These are phyloP conservation scores for Venturia effusa DNA, from an alignment of 2,329 filamentous ascomycete genomes.

Conservation along the genomic window DNA sequence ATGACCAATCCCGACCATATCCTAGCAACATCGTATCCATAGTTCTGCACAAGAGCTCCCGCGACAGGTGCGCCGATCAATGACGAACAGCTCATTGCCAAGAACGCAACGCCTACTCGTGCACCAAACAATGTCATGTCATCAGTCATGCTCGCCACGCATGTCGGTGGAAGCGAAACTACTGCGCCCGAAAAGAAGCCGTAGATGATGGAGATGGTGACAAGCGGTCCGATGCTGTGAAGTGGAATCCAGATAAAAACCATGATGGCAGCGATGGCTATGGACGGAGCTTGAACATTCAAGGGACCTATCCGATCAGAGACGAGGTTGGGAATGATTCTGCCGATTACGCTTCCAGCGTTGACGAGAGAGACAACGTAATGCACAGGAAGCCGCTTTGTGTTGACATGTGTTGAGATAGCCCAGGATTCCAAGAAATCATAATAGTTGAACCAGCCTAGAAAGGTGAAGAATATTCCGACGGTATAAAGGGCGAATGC, in stretches of 20 bases:
- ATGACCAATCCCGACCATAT: not conserved
- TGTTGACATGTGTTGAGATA: not conserved
- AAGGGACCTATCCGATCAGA: constrained; percentile 29
- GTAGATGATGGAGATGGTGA: constrained; percentile 26
- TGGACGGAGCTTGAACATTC: constrained; percentile 25
- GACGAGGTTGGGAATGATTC: constrained; percentile 27
- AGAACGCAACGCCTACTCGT: constrained; percentile 5
- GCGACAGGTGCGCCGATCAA: constrained; percentile 6
- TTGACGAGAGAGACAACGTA: constrained; percentile 34
- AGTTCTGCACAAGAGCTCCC: not conserved
- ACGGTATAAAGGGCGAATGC: constrained; percentile 2
- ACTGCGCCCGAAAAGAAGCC: constrained; percentile 36
- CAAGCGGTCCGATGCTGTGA: constrained; percentile 21
- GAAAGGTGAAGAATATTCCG: constrained; percentile 8
- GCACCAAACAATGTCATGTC: constrained; percentile 10
- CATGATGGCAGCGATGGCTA: constrained; percentile 23
- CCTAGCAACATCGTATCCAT: constrained; percentile 1
- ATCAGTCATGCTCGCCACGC: not conserved
- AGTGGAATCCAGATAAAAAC: constrained; percentile 29
- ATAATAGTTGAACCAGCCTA: constrained; percentile 6
- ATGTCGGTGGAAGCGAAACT: constrained; percentile 27
- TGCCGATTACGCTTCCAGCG: constrained; percentile 30
- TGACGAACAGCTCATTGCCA: not conserved
- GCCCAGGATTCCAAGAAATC: not conserved
- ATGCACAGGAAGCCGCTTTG: not conserved